phyloP scores from a whole-genome alignment of 2,329 filamentous ascomycete genomes.

The Penicillium paneum region DNA sequence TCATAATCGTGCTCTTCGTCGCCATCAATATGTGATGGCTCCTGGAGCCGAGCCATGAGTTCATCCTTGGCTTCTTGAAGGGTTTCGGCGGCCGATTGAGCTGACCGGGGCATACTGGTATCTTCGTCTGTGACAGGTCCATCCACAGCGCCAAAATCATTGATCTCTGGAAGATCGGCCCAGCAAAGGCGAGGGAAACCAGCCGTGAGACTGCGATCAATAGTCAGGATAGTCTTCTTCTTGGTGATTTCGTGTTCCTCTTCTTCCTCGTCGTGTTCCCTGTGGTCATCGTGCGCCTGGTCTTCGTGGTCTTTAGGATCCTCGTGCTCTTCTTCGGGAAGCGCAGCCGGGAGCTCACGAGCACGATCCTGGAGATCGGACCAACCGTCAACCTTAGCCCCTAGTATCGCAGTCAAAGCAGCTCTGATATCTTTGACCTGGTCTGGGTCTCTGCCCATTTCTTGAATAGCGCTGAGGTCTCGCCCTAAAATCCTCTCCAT shows the following conservation, averaged over 20 bases:
- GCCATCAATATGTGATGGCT: slow-evolving; percentile 42
- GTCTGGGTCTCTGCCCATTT: slow-evolving; percentile 46
- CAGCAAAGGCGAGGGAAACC: slow-evolving; percentile 43
- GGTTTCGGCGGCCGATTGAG: slow-evolving; percentile 49
- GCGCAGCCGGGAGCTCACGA: slow-evolving; percentile 35
- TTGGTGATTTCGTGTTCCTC: slow-evolving; percentile 31
- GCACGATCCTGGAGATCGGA: slow-evolving; percentile 42
- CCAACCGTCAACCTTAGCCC: slow-evolving; percentile 46
- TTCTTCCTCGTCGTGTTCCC: slow-evolving; percentile 29
- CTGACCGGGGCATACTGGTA: slow-evolving; percentile 46
- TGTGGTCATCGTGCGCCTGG: slow-evolving; percentile 27
- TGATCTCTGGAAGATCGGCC: slow-evolving; percentile 45
- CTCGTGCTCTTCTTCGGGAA: slow-evolving; percentile 31
- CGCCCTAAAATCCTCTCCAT: slow-evolving; percentile 48
- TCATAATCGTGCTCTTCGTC: slow-evolving; percentile 41
- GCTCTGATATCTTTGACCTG: slow-evolving; percentile 46
- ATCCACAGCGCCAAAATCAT: slow-evolving; percentile 40
- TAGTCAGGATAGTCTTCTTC: slow-evolving; percentile 43
- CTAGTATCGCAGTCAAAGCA: slow-evolving; percentile 43
- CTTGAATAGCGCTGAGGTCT: slow-evolving; percentile 44
- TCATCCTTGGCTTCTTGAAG: slow-evolving; percentile 53
- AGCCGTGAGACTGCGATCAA: slow-evolving; percentile 40
- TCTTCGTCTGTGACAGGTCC: slow-evolving; percentile 46
- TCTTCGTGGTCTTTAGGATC: slow-evolving; percentile 8
- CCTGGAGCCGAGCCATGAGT: slow-evolving; percentile 49